Evolutionary conservation across 1,139 yeast genomes (phyloP), one percentile per base, ranked within the genome.

Genomic region (Kodamaea derodonti): DNA sequence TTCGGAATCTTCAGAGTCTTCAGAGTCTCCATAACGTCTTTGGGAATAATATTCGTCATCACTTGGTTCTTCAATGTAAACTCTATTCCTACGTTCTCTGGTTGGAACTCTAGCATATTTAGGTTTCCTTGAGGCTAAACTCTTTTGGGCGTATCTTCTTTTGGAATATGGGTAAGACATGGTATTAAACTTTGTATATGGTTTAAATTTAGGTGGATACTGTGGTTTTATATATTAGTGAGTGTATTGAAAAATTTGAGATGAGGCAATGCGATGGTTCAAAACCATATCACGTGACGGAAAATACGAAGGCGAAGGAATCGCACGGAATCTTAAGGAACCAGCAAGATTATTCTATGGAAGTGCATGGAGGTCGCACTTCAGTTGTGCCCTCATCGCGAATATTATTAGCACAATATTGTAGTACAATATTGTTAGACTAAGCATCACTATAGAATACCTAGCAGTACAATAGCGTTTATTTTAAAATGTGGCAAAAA

Each of bases 31-130:
- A 12, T 24, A 24, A n/a, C 7, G 12, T 7, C 14, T 12, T 24
- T 11, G 7, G 12, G 14, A 6, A 7, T 25, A 14, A 8, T 25
- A 34, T 29, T 45, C 49, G 13, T 38, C 49, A 12, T 47, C 52
- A 29, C 49, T 46, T 33, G 72, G 72, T 42, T 66, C 72, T 52
- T 66, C 72, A 36, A 66, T 69, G 36, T 52, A 64, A 11, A 60
- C 72, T 35, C 55, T 50, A 33, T 58, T 54, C 35, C 36, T 32
- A 13, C 33, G 31, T 24, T 36, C 32, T 13, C 24, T 14, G 17
- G 25, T 17, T 10, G 32, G 10, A 15, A 24, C 26, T 29, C 41
- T 53, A 16, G 33, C 35, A 14, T 37, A 36, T 20, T 48, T 36
- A 12, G 58, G 57, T 41, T 51, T 54, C 20, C 48, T 33, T 14